Evolutionary conservation across 2,329 filamentous ascomycete species (phyloP).

Genomic region (Ascochyta lentis): DNA sequence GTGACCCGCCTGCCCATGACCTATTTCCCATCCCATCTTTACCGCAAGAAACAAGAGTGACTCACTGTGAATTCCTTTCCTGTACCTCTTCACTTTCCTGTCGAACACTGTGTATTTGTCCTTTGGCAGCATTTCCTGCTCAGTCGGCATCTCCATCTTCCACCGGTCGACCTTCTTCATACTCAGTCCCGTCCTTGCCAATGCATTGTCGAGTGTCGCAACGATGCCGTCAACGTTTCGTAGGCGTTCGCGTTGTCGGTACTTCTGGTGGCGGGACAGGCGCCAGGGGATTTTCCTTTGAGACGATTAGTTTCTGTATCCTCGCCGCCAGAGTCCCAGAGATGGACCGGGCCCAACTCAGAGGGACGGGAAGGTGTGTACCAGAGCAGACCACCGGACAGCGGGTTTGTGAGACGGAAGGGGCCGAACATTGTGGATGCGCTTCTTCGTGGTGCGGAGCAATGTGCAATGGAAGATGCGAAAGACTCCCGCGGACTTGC

Average conservation of each 20-base stretch:
- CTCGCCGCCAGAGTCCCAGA: neutral
- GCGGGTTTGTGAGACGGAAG: conserved; percentile 49
- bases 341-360: neutral
- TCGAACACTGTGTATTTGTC: conserved; percentile 99
- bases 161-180: conserved; percentile 82
- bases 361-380: conserved; percentile 18
- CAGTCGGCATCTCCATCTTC: conserved; percentile 95
- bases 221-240: conserved; percentile 82
- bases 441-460: conserved; percentile 23
- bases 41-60: conserved; percentile 31
- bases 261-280: conserved; percentile 73
- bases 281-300: conserved; percentile 96
- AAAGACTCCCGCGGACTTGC: conserved; percentile 40
- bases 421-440: conserved; percentile 48
- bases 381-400: conserved; percentile 50
- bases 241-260: conserved; percentile 54
- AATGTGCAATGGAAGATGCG: conserved; percentile 21
- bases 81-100: conserved; percentile 91
- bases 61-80: conserved; percentile 97
- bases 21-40: neutral
- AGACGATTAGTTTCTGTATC: neutral
- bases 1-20: too few species aligned
- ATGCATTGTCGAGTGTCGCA: conserved; percentile 77
- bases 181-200: conserved; percentile 72
- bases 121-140: conserved; percentile 91